phyloP scores from a whole-genome alignment of 345 rosid genomes.

The Bretschneidera sinensis region DNA sequence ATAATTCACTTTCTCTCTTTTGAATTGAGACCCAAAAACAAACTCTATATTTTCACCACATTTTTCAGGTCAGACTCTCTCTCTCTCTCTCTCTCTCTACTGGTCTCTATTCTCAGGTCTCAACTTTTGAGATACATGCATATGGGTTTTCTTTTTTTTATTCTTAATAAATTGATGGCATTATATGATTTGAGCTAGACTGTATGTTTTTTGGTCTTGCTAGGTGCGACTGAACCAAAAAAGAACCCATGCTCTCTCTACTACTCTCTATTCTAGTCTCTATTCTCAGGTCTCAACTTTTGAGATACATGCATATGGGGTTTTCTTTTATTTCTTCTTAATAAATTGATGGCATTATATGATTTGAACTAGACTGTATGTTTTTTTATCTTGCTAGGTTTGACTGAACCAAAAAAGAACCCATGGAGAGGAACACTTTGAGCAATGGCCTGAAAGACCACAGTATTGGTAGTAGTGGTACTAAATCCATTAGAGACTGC shows the following conservation, averaged over 20 bases:
- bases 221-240: constrained; percentile 16
- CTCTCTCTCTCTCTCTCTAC: not conserved
- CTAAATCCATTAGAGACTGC: constrained; percentile 17
- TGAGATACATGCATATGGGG: too few species aligned
- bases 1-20: not conserved
- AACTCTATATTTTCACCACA: not conserved
- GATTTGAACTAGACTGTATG: constrained; percentile 17
- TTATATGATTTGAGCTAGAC: constrained; percentile 20
- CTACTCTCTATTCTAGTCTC: too few species aligned
- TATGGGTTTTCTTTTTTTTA: too few species aligned
- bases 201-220: constrained; percentile 22
- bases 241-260: constrained; percentile 37
- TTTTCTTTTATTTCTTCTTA: too few species aligned
- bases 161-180: constrained; percentile 21
- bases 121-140: too few species aligned
- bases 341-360: constrained; percentile 24
- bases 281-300: too few species aligned
- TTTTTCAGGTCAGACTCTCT: constrained; percentile 25
- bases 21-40: not conserved
- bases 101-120: too few species aligned
- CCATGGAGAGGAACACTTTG: constrained; percentile 44
- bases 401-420: constrained; percentile 17
- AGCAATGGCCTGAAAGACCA: constrained; percentile 42
- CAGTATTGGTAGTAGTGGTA: constrained; percentile 28
- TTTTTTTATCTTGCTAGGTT: constrained; percentile 21